Evolutionary conservation across 2,329 filamentous ascomycete genomes (phyloP), one percentile per base, ranked within the genome.

Genomic region (Aspergillus aculeatus): DNA sequence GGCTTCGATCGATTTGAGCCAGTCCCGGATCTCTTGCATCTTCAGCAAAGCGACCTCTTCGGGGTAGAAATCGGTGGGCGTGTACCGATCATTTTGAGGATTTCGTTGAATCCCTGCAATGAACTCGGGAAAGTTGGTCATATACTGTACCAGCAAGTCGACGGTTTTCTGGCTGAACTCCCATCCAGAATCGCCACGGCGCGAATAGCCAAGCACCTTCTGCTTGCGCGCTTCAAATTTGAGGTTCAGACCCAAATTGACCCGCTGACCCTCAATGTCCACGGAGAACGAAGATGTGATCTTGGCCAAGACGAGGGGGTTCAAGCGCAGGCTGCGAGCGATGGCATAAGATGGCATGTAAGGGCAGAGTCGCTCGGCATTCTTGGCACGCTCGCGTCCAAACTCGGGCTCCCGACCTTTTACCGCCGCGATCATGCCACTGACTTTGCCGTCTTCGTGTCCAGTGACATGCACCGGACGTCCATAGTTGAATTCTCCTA

Each of bases 221-320:
- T 93, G 84, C 77, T 97, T 96, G 78, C 91, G 94, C 2, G 87
- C 91, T 73, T 99, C 95, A 61, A 99, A 99, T 75, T 99, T 99
- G 66, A 99, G 83, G 71, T 99, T 99, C 62, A 99, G 82, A 0
- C 95, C 95, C 24, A 99, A 81, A 69, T 99, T 99, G 63, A 96
- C 83, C 68, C 91, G 90, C 60, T 92, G 81, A 26, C 90, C 92
- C 59, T 91, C 91, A 4, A 94, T 86, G 19, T 86, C 86, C 59
- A 99, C 90, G 57, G 89, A 90, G 75, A 96, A 98, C 0, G 94
- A 93, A 1, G 95, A 96, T 0, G 95, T 98, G 69, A 99, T 90
- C 82, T 96, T 99, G 76, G 93, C 96, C 32, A 99, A 81, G 2
- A 95, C 90, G 53, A 99, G 82, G 7, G 93, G 89, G 65, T 96